Base-by-base conservation (phyloP, 345 rosid genomes). In the Litchi chinensis region DNA sequence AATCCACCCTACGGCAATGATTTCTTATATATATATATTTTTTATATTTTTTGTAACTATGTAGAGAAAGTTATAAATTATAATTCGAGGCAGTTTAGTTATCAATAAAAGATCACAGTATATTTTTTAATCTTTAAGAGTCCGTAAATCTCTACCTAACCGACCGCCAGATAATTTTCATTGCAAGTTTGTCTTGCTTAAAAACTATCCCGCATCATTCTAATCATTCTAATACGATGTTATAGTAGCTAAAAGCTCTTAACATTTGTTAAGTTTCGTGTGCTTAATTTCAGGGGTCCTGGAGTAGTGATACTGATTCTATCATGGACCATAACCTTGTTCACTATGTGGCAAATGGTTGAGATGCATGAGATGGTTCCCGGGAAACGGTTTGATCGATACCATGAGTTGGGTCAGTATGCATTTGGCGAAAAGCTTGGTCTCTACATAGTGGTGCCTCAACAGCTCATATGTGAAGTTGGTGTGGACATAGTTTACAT, bases 341-440 rank as follows among this genome's bases (percentile, higher is more conserved):
- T 87, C 84, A 88, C 98, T 21, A 60, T 93, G 74, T 93, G 98
- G 95, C 96, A 93, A 83, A 92, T 93, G 98, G 98, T 93, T 4
- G 90, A 91, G 72, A 93, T 92, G 98, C 98, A 92, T 76, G 95
- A 93, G 74, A 92, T 90, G 95, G 92, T 93, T 68, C 92, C 93
- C 0, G 98, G 93, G 12, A 86, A 54, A 41, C 83, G 95, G 82
- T 90, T 93, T 2, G 97, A 92, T 67, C 79, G 97, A 41, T 93
- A 93, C 84, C 97, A 93, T 21, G 98, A 93, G 26, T 89, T 92
- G 7, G 96, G 96, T 37, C 97, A 93, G 77, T 68, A 91, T 2
- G 98, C 95, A 13, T 91, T 93, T 22, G 98, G 98, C 0, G 93
- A 93, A 44, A 92, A 92, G 80, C 92, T 93, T 0, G 95, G 97